phyloP scores from a whole-genome alignment of 768 basidiomycete species.

The Suillus cothurnatus region DNA sequence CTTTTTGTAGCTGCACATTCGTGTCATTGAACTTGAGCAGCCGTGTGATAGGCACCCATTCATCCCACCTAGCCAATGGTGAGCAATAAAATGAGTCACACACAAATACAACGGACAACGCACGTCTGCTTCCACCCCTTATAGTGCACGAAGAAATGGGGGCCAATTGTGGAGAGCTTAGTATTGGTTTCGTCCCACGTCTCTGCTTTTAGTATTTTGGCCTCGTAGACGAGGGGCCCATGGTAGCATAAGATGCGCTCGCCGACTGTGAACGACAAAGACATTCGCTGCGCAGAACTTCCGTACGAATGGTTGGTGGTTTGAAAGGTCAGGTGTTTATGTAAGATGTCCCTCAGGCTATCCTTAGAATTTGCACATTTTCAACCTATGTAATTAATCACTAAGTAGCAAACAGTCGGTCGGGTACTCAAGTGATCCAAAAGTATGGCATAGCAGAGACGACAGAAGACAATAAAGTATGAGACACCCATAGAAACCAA shows the following conservation, averaged over 20 bases:
- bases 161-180: conserved; percentile 61
- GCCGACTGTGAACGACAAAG: conserved; percentile 49
- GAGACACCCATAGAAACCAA: not conserved
- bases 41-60: conserved; percentile 87
- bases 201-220: conserved; percentile 79
- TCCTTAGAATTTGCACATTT: not conserved
- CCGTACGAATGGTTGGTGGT: not conserved
- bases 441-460: not conserved
- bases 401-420: not conserved
- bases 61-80: conserved; percentile 78
- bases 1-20: conserved; percentile 78
- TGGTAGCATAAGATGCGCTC: conserved; percentile 94
- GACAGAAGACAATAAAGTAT: not conserved
- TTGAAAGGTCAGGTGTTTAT: conserved; percentile 5
- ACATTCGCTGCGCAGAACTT: conserved; percentile 9
- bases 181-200: conserved; percentile 66
- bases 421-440: no score
- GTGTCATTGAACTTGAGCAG: conserved; percentile 84
- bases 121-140: conserved; percentile 99
- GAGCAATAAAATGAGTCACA: conserved; percentile 1
- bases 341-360: not conserved
- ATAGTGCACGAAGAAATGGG: conserved; percentile 96
- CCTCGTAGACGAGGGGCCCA: conserved; percentile 94
- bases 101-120: conserved; percentile 24
- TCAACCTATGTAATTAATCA: not conserved